Conservation (phyloP, 108 stramenopile species). For the Epithemia pelagica region DNA sequence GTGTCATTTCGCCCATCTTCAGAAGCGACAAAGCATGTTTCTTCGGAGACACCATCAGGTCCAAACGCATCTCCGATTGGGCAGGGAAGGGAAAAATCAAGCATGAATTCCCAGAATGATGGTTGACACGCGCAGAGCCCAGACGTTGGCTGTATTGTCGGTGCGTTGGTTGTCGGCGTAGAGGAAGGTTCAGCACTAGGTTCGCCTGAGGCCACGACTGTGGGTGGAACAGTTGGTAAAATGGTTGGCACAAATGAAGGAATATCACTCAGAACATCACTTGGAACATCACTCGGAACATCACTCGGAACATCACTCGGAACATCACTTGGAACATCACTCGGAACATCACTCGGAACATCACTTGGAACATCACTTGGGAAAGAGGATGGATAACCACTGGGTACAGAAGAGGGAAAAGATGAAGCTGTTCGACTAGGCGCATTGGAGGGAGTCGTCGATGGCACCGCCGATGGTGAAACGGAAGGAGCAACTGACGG, state of each 20-base stretch:
- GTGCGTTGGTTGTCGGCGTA: not conserved
- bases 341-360: no score
- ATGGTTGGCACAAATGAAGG: no score
- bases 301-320: no score
- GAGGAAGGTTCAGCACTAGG: not conserved
- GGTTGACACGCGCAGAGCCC: conserved; percentile 12
- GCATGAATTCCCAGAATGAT: conserved; percentile 9
- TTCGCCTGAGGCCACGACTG: no score
- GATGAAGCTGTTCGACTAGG: no score
- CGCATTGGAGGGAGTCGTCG: conserved; percentile 3
- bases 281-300: no score
- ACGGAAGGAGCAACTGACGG: conserved; percentile 1
- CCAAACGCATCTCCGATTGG: not conserved
- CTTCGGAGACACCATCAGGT: not conserved
- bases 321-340: no score
- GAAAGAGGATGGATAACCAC: no score
- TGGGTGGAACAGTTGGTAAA: no score
- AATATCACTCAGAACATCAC: no score
- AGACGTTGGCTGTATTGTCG: not conserved
- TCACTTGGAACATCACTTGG: no score
- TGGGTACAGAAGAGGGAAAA: no score
- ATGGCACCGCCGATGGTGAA: conserved; percentile 4
- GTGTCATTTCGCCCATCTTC: not conserved
- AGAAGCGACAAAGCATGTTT: not conserved
- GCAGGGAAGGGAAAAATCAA: conserved; percentile 10